These are phyloP conservation scores for Hypholoma sublateritium DNA, from an alignment of 768 basidiomycete species.

Conservation along the genomic window DNA sequence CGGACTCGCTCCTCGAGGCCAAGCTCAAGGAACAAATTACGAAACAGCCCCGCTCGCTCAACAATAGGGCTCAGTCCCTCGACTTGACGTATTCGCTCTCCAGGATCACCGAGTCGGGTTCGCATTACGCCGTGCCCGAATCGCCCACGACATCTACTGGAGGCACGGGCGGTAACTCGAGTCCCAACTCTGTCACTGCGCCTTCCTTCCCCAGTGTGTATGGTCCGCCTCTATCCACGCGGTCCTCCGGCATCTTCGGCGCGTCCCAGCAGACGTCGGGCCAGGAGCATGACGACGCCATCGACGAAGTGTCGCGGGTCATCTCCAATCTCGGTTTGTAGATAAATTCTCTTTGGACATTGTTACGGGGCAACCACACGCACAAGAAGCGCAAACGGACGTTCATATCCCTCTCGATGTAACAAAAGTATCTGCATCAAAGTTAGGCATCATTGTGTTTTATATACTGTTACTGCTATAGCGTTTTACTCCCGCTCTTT, in stretches of 20 bases:
- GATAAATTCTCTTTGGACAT: slow-evolving; percentile 23
- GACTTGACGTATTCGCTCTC: slow-evolving; percentile 84
- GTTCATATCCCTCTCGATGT: slow-evolving; percentile 26
- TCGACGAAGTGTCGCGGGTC: slow-evolving; percentile 74
- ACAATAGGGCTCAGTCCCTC: slow-evolving; percentile 86
- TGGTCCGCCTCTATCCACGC: slow-evolving; percentile 52
- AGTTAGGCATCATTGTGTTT: slow-evolving; percentile 18
- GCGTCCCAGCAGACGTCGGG: slow-evolving; percentile 36
- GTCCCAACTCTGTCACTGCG: slow-evolving; percentile 74
- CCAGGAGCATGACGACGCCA: slow-evolving; percentile 49
- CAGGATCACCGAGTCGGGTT: slow-evolving; percentile 73
- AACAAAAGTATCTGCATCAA: slow-evolving; percentile 27
- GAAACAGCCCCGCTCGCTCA: slow-evolving; percentile 74
- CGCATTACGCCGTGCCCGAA: slow-evolving; percentile 59
- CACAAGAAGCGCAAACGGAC: slow-evolving; percentile 19
- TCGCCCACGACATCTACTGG: slow-evolving; percentile 80
- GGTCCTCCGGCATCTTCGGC: slow-evolving; percentile 24
- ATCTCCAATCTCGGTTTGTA: slow-evolving; percentile 74
- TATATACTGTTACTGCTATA: slow-evolving; percentile 25
- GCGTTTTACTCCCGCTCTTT: slow-evolving; percentile 17
- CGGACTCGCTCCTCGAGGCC: slow-evolving; percentile 80
- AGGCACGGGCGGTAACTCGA: slow-evolving; percentile 75
- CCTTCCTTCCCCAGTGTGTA: slow-evolving; percentile 88
- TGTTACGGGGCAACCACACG: slow-evolving; percentile 17
- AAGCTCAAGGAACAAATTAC: slow-evolving; percentile 76